Evolutionary conservation across 768 basidiomycete species (phyloP).

Genomic region (Kwoniella mangroviensis): DNA sequence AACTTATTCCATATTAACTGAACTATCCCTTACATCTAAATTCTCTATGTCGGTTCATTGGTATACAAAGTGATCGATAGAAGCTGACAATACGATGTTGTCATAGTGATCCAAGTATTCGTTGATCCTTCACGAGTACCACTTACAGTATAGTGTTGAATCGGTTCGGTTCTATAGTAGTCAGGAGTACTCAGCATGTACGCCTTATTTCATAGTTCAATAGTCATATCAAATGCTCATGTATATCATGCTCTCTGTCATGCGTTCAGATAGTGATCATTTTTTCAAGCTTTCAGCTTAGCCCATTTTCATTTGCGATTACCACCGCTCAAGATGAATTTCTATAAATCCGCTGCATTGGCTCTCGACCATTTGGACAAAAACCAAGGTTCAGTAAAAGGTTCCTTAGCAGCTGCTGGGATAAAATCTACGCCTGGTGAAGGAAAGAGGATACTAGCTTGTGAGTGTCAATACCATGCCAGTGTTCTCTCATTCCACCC

Average conservation of each 20-base stretch:
- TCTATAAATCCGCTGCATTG: slow-evolving; percentile 88
- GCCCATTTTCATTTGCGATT: not conserved
- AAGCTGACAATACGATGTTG: no score
- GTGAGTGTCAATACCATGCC: slow-evolving; percentile 30
- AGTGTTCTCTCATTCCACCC: no score
- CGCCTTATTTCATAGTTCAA: slow-evolving; percentile 18
- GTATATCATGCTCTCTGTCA: not conserved
- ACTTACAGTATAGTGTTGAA: no score
- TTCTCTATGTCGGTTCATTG: no score
- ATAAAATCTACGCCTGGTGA: slow-evolving; percentile 44
- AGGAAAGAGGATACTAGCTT: slow-evolving; percentile 54
- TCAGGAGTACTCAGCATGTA: slow-evolving; percentile 12
- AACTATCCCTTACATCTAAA: slow-evolving; percentile 16
- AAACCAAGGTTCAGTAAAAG: slow-evolving; percentile 90
- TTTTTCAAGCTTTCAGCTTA: not conserved
- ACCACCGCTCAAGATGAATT: slow-evolving; percentile 70
- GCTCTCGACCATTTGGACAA: slow-evolving; percentile 82
- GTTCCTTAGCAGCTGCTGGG: slow-evolving; percentile 68
- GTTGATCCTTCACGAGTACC: no score
- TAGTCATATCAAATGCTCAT: not conserved
- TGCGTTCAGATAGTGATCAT: not conserved
- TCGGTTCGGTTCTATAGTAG: no score
- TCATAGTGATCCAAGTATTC: no score
- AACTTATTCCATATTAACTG: slow-evolving; percentile 39
- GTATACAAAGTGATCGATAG: no score